These are phyloP conservation scores for Lentinula sp. DNA, from an alignment of 768 basidiomycete genomes.

Conservation along the genomic window DNA sequence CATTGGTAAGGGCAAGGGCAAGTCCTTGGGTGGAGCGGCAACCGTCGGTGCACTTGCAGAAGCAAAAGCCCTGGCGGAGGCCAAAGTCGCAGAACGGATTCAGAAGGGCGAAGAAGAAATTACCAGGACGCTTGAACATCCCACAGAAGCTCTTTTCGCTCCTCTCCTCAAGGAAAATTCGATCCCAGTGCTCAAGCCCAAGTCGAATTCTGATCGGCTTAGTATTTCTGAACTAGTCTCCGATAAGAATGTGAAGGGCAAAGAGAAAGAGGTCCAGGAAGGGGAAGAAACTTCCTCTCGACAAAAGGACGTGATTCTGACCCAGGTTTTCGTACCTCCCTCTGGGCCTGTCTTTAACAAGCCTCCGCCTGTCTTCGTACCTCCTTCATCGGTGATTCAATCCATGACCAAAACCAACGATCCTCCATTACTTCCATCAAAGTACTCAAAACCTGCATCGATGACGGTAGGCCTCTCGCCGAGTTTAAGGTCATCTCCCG, in stretches of 20 bases:
- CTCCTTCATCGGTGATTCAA: conserved; percentile 26
- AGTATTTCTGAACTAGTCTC: conserved; percentile 60
- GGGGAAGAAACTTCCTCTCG: neutral
- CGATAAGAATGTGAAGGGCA: conserved; percentile 26
- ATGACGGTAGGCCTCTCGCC: conserved; percentile 40
- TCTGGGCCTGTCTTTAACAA: conserved; percentile 52
- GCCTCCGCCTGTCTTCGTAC: conserved; percentile 43
- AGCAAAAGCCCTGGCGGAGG: conserved; percentile 63
- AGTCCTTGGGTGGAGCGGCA: conserved; percentile 54
- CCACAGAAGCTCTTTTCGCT: neutral
- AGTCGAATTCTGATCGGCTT: conserved; percentile 25
- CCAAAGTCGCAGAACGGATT: conserved; percentile 60
- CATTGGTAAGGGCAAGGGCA: conserved; percentile 50
- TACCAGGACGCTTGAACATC: conserved; percentile 9
- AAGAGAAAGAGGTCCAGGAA: conserved; percentile 19
- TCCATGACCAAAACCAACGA: conserved; percentile 15
- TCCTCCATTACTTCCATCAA: conserved; percentile 19
- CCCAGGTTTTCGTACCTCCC: conserved; percentile 40
- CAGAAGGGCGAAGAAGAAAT: conserved; percentile 37
- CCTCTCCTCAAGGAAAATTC: neutral
- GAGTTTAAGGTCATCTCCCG: conserved; percentile 22
- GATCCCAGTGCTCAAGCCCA: conserved; percentile 7
- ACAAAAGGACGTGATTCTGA: conserved; percentile 36
- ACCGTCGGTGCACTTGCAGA: conserved; percentile 59
- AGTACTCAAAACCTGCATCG: conserved; percentile 37